A percentile compares a stretch with the other conserved stretches of the same genome.
phyloP scores from a whole-genome alignment of 2,329 filamentous ascomycete species.

The Lasiodiplodia citricola region DNA sequence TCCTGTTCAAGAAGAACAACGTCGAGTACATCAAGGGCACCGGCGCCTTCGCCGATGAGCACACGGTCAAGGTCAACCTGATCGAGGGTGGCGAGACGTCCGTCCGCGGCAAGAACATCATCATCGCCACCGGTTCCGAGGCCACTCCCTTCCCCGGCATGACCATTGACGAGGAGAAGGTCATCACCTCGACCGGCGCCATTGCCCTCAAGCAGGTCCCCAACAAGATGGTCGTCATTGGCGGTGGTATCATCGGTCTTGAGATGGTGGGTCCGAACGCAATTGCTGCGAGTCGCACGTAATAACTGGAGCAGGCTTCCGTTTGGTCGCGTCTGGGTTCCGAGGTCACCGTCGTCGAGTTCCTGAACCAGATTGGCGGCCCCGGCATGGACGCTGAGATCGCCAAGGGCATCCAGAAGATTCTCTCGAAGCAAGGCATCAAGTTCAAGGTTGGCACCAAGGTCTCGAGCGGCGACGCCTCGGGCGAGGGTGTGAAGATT shows the following conservation, averaged over 20 bases:
- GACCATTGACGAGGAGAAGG: constrained; percentile 95
- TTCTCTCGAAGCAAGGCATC: constrained; percentile 93
- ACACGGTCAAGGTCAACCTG: constrained; percentile 89
- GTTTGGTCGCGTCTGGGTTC: constrained; percentile 94
- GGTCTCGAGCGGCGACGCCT: constrained; percentile 83
- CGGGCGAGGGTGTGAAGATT: constrained; percentile 77
- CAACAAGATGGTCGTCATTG: constrained; percentile 96
- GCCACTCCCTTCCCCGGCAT: constrained; percentile 95
- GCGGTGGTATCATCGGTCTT: constrained; percentile 96
- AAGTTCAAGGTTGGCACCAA: constrained; percentile 99
- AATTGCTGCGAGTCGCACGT: constrained; percentile 23
- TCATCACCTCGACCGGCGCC: constrained; percentile 95
- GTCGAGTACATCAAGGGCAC: constrained; percentile 97
- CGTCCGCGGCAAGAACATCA: constrained; percentile 91
- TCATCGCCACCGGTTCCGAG: constrained; percentile 96
- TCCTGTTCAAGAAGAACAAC: constrained; percentile 98
- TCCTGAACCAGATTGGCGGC: constrained; percentile 92
- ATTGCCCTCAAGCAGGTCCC: constrained; percentile 88
- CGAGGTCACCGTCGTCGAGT: constrained; percentile 97
- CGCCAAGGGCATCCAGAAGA: constrained; percentile 88
- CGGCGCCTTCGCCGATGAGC: constrained; percentile 83
- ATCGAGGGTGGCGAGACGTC: constrained; percentile 90
- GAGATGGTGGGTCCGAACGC: constrained; percentile 74
- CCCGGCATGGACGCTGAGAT: constrained; percentile 97
- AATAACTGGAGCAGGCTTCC: constrained; percentile 62